Percentiles rank a stretch among this genome's conserved stretches.
Evolutionary conservation across 371 early-diverging fungal genomes (phyloP).

Genomic region (Syncephalastrum racemosum): DNA sequence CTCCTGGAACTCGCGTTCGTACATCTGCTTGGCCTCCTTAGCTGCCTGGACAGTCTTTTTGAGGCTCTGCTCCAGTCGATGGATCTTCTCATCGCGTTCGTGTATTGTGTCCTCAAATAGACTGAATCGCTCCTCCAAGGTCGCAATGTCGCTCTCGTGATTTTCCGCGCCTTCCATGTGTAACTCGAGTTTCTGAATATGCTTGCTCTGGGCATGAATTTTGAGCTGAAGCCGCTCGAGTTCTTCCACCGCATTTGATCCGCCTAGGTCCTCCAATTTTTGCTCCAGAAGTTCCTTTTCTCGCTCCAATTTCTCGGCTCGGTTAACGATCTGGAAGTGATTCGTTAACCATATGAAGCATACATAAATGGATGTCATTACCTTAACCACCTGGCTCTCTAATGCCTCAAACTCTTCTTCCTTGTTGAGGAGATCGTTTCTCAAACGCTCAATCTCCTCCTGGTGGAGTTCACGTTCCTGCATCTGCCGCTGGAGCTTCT

Average conservation of each 20-base stretch:
- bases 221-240: slow-evolving; percentile 28
- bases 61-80: slow-evolving; percentile 15
- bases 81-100: slow-evolving; percentile 21
- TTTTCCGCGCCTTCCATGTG: slow-evolving; percentile 19
- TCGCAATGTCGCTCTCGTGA: slow-evolving; percentile 17
- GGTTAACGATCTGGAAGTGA: slow-evolving; percentile 14
- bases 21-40: slow-evolving; percentile 17
- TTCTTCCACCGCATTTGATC: slow-evolving; percentile 18
- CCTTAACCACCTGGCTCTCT: slow-evolving; percentile 37
- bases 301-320: slow-evolving; percentile 17
- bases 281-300: slow-evolving; percentile 21
- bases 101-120: slow-evolving; percentile 14
- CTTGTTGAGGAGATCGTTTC: slow-evolving; percentile 25
- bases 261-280: slow-evolving; percentile 8
- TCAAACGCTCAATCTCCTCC: slow-evolving; percentile 16
- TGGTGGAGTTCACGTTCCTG: slow-evolving; percentile 25
- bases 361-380: slow-evolving; percentile 7
- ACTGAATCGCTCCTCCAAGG: slow-evolving; percentile 17
- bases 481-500: slow-evolving; percentile 15
- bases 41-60: slow-evolving; percentile 13
- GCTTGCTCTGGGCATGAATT: slow-evolving; percentile 17
- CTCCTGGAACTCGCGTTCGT: slow-evolving; percentile 21
- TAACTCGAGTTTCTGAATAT: slow-evolving; percentile 18
- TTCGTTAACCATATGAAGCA: background rate
- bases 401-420: slow-evolving; percentile 34